These are phyloP conservation scores for Rhazya stricta DNA, from an alignment of 257 asterid genomes.

Conservation along the genomic window DNA sequence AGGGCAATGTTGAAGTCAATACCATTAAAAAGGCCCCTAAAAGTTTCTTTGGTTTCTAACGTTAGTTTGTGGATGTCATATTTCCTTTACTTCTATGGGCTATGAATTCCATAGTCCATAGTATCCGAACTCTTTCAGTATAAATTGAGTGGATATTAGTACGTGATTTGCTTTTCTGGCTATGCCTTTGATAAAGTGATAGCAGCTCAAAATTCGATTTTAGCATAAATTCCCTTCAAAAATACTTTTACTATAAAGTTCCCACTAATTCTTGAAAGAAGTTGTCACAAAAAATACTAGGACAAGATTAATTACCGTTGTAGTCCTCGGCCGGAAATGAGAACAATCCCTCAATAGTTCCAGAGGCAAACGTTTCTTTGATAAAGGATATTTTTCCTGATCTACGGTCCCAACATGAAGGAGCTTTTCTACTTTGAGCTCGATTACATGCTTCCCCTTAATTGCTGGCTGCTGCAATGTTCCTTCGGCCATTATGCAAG, in stretches of 20 bases:
- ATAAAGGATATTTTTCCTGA: slow-evolving; percentile 55
- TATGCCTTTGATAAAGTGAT: not conserved
- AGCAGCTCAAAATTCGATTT: not conserved
- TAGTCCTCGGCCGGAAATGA: slow-evolving; percentile 81
- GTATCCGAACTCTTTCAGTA: not conserved
- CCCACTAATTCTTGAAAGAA: not conserved
- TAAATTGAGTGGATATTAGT: not conserved
- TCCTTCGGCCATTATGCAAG: slow-evolving; percentile 70
- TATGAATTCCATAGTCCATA: not conserved
- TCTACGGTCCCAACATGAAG: slow-evolving; percentile 66
- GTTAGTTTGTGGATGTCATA: not conserved
- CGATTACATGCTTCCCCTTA: slow-evolving; percentile 50
- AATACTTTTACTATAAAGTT: not conserved
- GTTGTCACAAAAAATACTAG: not conserved
- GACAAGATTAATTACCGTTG: slow-evolving; percentile 39
- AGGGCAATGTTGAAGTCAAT: not conserved
- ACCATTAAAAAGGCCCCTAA: not conserved
- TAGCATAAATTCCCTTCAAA: not conserved
- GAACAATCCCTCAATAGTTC: slow-evolving; percentile 55
- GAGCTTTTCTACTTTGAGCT: slow-evolving; percentile 58
- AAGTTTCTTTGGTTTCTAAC: not conserved
- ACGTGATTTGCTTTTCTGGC: not conserved
- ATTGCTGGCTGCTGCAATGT: slow-evolving; percentile 51
- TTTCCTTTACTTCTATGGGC: not conserved
- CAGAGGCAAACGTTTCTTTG: slow-evolving; percentile 77